Base-by-base conservation (phyloP, 1,284 basidiomycete species). In the Singerocomus inundabilis region DNA sequence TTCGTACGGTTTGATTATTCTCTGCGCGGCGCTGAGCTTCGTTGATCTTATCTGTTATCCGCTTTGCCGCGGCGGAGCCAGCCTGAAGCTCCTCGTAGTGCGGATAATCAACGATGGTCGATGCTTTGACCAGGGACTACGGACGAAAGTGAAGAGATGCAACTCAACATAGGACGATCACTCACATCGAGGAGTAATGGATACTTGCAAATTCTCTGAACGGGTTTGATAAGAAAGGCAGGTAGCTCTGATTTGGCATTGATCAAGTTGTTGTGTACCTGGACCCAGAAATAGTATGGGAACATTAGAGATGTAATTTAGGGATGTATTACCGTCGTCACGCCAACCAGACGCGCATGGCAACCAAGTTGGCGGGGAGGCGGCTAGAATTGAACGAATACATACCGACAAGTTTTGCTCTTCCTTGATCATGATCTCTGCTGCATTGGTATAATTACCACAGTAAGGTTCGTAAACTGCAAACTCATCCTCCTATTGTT, bases 401-500 rank as follows among this genome's bases (percentile, higher is more conserved):
- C 90, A 71, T 66, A 94, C 92, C 69, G 82, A 75, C 41, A 97
- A 78, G 60, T 87, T 88, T 60, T 87, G 83, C 69, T 92, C 91
- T 65, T 93, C 88, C 51, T 84, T 83, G 48, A 93, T 80, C 76
- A 96, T 86, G 38, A 95, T 80, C 48, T 93, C 85, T 66, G 89
- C 83, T 43, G 93, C 88, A 66, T 88, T 84, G 34, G 88, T 90
- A 71, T 95, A 95, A 72, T 99, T 98, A 39, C 93, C 93, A 70
- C 96, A 99, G 70, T 98, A 99, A 5, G 95, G 94, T 65, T 97
- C 94, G 71, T 99, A 99, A 33, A 93, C 91, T 41, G 84, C 80
- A 66, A 98, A 97, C 59, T 93, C 91, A 51, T 91, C 82, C 78
- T 99, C 96, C 90, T 94, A 76, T 78, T 77, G 71, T 78, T 73